Evolutionary conservation across 768 basidiomycete species (phyloP), one percentile per base, ranked within the genome.

Genomic region (Udeniomyces megalosporus): DNA sequence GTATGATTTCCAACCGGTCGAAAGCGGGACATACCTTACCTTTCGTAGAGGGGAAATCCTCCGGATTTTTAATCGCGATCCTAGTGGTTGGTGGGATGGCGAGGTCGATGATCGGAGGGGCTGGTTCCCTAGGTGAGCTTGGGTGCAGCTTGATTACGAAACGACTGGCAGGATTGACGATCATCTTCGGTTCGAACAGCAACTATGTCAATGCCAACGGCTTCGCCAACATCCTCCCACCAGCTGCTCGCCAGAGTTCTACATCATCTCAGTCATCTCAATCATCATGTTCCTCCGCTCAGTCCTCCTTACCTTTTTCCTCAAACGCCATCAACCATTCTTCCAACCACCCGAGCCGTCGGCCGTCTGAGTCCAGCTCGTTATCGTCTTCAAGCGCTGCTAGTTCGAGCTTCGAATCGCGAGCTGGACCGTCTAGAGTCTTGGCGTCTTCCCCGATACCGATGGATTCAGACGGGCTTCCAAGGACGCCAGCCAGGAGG

Each of bases 41-140:
- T 97, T 99, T 76, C 80, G 81, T 47, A 85, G 88, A 0, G 92
- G 93, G 3, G 86, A 96, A 70, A 80, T 92, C 58, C 90, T 97
- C 60, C 84, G 84, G 64, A 89, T 96, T n/a, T 77, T 86, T 52
- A 89, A 88, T 69, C 80, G 83, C 66, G 89, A 96, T 75, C 65
- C 78, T 3, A 87, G 84, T 68, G 95, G 95, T 0, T 97, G 95
- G 95, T 97, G 93, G 93, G 92, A 99, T 70, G 95, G 95, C 11
- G 90, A 97, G 74, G 73, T 93, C 20, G 86, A 89, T 1, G 68
- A 68, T 2, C 66, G 83, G 64, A 77, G 92, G 68, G 95, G 95
- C 14, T 99, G 95, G 95, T 97, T 97, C 74, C 95, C 95, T 22
- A 91, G 88, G 58, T 51, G 20, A 50, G 58, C 53, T 55, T 24